Evolutionary conservation across 2,329 filamentous ascomycete genomes (phyloP), one percentile per base, ranked within the genome.

Genomic region (Fusarium neocosmosporiellum): DNA sequence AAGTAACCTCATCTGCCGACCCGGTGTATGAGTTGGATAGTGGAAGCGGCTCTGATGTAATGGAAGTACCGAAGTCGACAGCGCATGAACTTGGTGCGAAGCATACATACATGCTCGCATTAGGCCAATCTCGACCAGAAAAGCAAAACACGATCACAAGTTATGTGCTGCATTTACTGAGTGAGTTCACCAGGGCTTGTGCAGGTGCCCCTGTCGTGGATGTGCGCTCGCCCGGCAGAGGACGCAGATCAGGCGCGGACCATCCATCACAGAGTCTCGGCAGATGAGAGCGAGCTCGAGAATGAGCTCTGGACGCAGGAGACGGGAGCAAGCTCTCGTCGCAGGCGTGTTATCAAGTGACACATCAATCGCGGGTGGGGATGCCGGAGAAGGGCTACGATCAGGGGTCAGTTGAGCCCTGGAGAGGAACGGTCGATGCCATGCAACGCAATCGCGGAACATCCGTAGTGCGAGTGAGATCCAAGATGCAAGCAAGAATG

Each of bases 361-460:
- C 43, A 50, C 58, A 64, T 55, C 22, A 31, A 37, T 54, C 22
- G 29, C 27, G 31, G 24, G 66, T 66, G 61, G 59, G 59, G 58
- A 72, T 39, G 43, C 24, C 29, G 58, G 41, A 50, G 43, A 54
- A 48, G 36, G 27, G 39, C 60, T 31, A 68, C 50, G 63, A 65
- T 39, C 37, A 53, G 66, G 50, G 59, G 63, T 60, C n/a, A 67
- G 39, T 55, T 50, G 63, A 53, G 59, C 48, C n/a, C 61, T 69
- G 50, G 53, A 69, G 60, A 75, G 60, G 68, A 70, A 70, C 27
- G 46, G 33, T 60, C 41, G 61, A 65, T 67, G 29, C 36, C 13
- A 75, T 73, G 63, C 63, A 67, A 75, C 65, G 41, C 62, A 65
- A 75, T 70, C 50, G 64, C 46, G 34, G 33, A 67, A 29, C 31